Evolutionary conservation across 306 rosid genomes (phyloP).

Genomic region (Betula pendula): DNA sequence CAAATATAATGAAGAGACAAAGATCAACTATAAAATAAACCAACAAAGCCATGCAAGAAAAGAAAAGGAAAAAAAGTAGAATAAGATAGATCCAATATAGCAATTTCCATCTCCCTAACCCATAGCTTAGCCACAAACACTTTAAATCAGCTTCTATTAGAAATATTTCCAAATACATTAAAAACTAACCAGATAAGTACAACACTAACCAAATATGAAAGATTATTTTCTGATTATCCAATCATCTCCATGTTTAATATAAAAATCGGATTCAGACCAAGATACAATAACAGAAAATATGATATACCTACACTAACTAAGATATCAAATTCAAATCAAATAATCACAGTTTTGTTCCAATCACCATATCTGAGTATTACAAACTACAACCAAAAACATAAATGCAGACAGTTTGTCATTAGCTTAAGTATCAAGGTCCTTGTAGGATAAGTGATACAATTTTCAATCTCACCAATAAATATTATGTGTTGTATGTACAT

Average conservation of each 20-base stretch:
- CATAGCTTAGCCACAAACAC: constrained; percentile 8
- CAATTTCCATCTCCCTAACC: constrained; percentile 16
- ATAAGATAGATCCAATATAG: neutral
- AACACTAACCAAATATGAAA: neutral
- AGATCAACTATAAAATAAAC: constrained; percentile 17
- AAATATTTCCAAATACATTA: neutral
- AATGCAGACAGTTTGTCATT: neutral
- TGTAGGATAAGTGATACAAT: neutral
- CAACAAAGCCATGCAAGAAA: neutral
- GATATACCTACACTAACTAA: neutral
- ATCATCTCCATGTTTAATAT: neutral
- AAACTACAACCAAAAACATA: neutral
- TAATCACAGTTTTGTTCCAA: neutral
- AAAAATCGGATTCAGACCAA: neutral
- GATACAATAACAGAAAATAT: neutral
- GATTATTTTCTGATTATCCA: neutral
- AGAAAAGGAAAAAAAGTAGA: neutral
- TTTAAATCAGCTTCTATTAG: neutral
- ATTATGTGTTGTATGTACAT: neutral
- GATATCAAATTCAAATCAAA: neutral
- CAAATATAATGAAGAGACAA: constrained; percentile 26
- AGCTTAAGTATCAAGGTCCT: neutral
- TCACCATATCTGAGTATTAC: neutral
- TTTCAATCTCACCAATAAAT: neutral
- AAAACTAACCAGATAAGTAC: neutral